Base-by-base conservation (phyloP, 768 basidiomycete genomes). In the Tylopilus balloui region DNA sequence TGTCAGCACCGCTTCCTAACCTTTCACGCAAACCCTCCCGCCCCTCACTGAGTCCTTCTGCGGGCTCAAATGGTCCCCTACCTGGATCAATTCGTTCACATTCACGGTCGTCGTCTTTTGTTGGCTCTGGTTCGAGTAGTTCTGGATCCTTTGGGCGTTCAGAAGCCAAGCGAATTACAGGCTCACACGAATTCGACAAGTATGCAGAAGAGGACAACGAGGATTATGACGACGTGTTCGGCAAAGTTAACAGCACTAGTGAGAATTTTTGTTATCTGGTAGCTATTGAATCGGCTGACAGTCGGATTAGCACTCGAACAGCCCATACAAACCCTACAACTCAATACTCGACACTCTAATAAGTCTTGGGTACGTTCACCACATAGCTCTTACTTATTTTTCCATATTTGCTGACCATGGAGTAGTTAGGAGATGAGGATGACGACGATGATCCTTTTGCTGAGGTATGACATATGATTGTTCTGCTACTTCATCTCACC, bases 381-480 rank as follows among this genome's bases (percentile, higher is more conserved):
- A 13, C 20, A 31, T 74, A 9, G 6, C 15, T 29, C 12, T 32
- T 11, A 15, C 32, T 28, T 37, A 11, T 27, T 28, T 45, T 35
- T 8, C 12, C 13, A 15, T 23, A 20, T 24, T 42, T 42, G 24
- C 23, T 56, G 3, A 56, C 25, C 37, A 23, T 32, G 10, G 28
- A 46, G n/a, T 53, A 88, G 84, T 69, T 87, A 46, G 85, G 85
- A 9, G 91, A 91, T 37, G 89, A 88, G 28, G 81, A 80, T 3
- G 92, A 95, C 49, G 93, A 95, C 34, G 34, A 92, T 46, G 93
- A 99, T 73, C 95, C 96, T 1, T 99, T 99, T 58, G 93, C 95
- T 3, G 91, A 93, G 73, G 91, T 90, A 56, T 48, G 58, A 41
- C 11, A 9, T 34, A 20, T 40, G 20, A 14, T 15, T 40, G 17